Conservation (phyloP, 345 rosid species). For the Syzygium oleosum region DNA sequence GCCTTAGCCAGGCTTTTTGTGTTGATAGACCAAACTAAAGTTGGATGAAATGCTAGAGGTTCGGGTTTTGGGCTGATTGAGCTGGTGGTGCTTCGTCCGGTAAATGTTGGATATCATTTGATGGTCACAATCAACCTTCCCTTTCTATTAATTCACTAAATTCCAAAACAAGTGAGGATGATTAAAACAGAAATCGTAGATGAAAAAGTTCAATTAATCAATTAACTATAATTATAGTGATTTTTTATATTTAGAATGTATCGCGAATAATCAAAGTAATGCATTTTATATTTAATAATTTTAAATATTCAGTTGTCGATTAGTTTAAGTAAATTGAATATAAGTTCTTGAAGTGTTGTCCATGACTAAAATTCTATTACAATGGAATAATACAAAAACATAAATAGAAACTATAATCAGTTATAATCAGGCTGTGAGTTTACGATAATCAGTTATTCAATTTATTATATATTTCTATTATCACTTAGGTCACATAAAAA, state of each 20-base stretch:
- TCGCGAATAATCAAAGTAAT: neutral
- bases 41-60: neutral
- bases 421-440: fast-evolving
- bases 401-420: too few relatives aligned
- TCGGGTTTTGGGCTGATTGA: neutral
- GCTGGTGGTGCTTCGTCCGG: neutral
- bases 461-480: too few relatives aligned
- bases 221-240: neutral
- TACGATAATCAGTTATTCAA: fast-evolving
- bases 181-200: neutral
- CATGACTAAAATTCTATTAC: neutral
- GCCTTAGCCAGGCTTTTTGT: neutral
- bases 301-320: too few relatives aligned
- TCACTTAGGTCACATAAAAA: neutral
- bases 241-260: neutral
- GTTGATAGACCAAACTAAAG: neutral
- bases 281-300: too few relatives aligned
- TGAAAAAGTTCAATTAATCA: neutral
- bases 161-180: neutral
- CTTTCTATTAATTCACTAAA: neutral
- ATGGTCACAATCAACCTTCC: neutral
- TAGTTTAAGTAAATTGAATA: too few relatives aligned
- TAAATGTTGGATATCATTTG: too few relatives aligned
- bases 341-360: neutral
- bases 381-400: neutral